These are phyloP conservation scores for Brettanomyces naardenensis DNA, from an alignment of 805 yeast genomes.

Conservation along the genomic window DNA sequence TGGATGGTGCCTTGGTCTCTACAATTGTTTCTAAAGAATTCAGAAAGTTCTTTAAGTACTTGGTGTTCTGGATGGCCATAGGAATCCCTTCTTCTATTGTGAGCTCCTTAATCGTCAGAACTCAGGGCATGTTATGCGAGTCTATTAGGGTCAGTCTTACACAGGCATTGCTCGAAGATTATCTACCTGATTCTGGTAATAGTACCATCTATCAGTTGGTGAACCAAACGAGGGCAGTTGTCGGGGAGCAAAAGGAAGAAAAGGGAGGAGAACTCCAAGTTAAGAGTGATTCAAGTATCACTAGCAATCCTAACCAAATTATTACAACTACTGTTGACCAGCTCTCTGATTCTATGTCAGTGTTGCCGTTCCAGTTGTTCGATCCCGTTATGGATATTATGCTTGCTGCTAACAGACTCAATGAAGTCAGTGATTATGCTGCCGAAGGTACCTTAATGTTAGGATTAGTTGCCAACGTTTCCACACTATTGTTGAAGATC, in stretches of 20 bases:
- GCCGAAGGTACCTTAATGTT: slow-evolving; percentile 74
- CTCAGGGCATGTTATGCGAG: slow-evolving; percentile 49
- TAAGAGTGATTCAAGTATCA: slow-evolving; percentile 14
- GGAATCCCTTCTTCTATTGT: slow-evolving; percentile 83
- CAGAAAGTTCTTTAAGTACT: slow-evolving; percentile 49
- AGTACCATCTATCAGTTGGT: slow-evolving; percentile 70
- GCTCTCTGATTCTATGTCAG: slow-evolving; percentile 61
- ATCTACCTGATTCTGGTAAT: slow-evolving; percentile 60
- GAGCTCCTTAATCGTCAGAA: slow-evolving; percentile 59
- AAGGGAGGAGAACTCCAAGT: not conserved
- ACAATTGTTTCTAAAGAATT: slow-evolving; percentile 68
- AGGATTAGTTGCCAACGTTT: slow-evolving; percentile 73
- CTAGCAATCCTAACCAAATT: slow-evolving; percentile 75
- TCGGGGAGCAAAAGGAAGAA: no score
- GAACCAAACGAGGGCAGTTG: slow-evolving; percentile 27
- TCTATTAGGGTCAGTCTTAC: slow-evolving; percentile 60
- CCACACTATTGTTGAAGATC: slow-evolving; percentile 63
- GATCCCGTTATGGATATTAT: slow-evolving; percentile 77
- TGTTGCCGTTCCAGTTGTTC: slow-evolving; percentile 73
- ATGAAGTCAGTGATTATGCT: slow-evolving; percentile 56
- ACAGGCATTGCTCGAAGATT: slow-evolving; percentile 53
- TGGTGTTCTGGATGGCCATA: slow-evolving; percentile 71
- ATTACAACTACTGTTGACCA: slow-evolving; percentile 74
- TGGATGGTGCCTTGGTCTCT: slow-evolving; percentile 83
- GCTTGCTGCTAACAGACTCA: slow-evolving; percentile 71